Base-by-base conservation (phyloP, 2,329 filamentous ascomycete species). In the Paecilomyces fulvus region DNA sequence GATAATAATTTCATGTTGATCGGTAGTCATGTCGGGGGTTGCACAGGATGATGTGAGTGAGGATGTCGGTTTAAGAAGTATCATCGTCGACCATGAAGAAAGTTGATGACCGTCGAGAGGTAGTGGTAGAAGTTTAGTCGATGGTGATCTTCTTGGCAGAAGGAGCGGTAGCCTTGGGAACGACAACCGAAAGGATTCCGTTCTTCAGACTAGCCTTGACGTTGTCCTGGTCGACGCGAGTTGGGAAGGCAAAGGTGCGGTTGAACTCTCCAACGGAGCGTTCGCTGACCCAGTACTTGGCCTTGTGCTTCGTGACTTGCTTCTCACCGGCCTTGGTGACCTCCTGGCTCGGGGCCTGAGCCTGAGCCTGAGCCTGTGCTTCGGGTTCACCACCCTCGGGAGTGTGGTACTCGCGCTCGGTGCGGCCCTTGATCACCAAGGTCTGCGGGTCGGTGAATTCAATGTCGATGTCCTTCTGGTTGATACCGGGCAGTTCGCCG, bases 121-220 rank as follows among this genome's bases (percentile, higher is more conserved):
- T 43, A n/a, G 37, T 9, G 37, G n/a, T 17, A 28, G 8, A 20
- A 17, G 25, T 49, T 65, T 77, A 83, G 67, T 81, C 73, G 57
- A 84, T 79, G 54, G 71, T 74, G 61, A 84, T 81, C 70, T 77
- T 80, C 70, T 79, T 79, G 33, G 74, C 64, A 57, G 71, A 70
- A 9, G 77, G 77, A 14, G 74, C 73, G 53, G 75, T 63, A 51
- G 78, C 76, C 69, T 85, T 84, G 0, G 82, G 82, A 6, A 85
- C 77, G 12, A 78, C 62, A 30, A 85, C 75, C 28, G 73, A 78
- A 54, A 85, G 67, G 51, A 85, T 77, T 11, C 82, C 82, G 63
- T 85, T 78, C 73, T 79, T 83, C 68, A 85, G 65, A 57, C 73
- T 80, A 7, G 82, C 82, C 67, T 77, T 82, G 60, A 85, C 82